phyloP scores from a whole-genome alignment of 176 grass and related monocot species.

The Oryza meyeriana region DNA sequence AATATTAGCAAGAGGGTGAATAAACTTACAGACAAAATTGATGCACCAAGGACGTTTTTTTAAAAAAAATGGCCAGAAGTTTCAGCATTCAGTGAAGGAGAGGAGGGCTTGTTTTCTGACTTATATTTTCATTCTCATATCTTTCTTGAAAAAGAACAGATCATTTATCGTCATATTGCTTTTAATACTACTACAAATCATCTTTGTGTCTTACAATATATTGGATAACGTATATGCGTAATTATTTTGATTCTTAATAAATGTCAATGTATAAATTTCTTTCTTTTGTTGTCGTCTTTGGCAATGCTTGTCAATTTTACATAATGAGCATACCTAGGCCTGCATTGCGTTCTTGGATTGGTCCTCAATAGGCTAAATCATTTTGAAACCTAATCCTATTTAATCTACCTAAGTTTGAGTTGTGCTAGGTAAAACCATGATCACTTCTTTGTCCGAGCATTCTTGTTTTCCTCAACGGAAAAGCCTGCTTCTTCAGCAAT shows the following conservation, averaged over 20 bases:
- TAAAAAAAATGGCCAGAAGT: not conserved
- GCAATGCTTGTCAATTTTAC: not conserved
- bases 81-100: not conserved
- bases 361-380: not conserved
- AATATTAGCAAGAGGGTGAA: not conserved
- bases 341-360: no score
- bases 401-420: not conserved
- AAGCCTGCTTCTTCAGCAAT: not conserved
- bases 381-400: not conserved
- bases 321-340: no score
- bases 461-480: not conserved
- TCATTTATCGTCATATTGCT: not conserved
- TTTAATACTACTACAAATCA: not conserved
- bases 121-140: not conserved
- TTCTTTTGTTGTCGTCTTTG: not conserved
- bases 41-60: not conserved
- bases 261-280: not conserved
- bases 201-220: not conserved
- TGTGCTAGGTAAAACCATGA: not conserved
- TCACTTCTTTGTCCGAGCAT: not conserved
- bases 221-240: not conserved
- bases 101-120: not conserved
- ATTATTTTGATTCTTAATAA: not conserved
- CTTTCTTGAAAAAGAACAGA: not conserved
- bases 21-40: not conserved